Conservation (phyloP, 345 rosid genomes). For the Salix exigua region DNA sequence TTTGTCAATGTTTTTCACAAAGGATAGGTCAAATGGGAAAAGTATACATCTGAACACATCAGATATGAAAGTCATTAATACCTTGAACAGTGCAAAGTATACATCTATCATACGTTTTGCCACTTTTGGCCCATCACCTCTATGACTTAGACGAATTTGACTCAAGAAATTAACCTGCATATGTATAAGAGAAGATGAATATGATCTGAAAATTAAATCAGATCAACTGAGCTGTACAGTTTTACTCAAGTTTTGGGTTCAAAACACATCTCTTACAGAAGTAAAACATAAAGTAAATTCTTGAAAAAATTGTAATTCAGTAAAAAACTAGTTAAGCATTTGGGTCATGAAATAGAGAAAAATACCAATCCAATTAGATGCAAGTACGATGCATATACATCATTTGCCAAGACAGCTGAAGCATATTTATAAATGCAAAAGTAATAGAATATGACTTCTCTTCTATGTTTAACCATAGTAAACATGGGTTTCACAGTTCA, state of each 20-base stretch:
- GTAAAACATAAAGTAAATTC: not conserved
- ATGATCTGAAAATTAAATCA: not conserved
- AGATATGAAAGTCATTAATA: constrained; percentile 20
- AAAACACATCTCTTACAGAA: not conserved
- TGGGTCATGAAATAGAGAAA: not conserved
- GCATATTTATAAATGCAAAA: too few relatives aligned
- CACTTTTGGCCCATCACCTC: constrained; percentile 85
- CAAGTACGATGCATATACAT: too few relatives aligned
- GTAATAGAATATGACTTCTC: not conserved
- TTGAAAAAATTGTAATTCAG: not conserved
- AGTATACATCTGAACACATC: not conserved
- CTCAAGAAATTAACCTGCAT: constrained; percentile 90
- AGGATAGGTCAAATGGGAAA: not conserved
- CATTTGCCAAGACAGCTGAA: too few relatives aligned
- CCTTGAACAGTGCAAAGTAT: constrained; percentile 93
- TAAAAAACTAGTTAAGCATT: not conserved
- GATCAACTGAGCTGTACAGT: not conserved
- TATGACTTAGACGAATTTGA: constrained; percentile 68
- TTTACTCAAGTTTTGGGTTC: not conserved
- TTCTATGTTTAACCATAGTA: not conserved
- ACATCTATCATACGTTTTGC: constrained; percentile 89
- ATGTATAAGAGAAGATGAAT: constrained; percentile 7
- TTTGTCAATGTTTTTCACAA: constrained; percentile 9
- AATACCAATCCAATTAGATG: not conserved
- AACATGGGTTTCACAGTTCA: too few relatives aligned